phyloP scores from a whole-genome alignment of 108 stramenopile genomes.

The Cylindrotheca closterium region DNA sequence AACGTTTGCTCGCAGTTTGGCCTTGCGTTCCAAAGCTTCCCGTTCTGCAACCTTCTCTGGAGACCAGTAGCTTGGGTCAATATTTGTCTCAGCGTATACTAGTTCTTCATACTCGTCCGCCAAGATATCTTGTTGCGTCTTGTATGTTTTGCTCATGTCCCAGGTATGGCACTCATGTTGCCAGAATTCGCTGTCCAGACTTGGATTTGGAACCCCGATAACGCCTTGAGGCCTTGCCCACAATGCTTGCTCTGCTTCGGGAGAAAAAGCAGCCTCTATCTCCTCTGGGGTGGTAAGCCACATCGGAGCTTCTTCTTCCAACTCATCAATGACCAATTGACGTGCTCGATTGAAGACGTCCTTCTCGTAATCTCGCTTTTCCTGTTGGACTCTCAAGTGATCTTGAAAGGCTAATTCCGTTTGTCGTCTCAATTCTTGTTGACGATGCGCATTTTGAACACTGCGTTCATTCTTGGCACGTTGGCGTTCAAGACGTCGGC shows the following conservation, averaged over 20 bases:
- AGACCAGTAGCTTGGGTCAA: slow-evolving; percentile 70
- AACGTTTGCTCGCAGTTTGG: slow-evolving; percentile 73
- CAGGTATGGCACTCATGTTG: slow-evolving; percentile 75
- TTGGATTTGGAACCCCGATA: slow-evolving; percentile 72
- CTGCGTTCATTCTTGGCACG: slow-evolving; percentile 65
- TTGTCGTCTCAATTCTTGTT: slow-evolving; percentile 48
- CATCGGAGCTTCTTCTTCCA: slow-evolving; percentile 70
- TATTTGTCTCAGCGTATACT: slow-evolving; percentile 65
- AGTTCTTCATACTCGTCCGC: slow-evolving; percentile 61
- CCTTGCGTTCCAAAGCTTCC: slow-evolving; percentile 60
- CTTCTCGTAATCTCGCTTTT: slow-evolving; percentile 49
- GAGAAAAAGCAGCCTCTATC: slow-evolving; percentile 75
- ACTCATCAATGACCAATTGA: slow-evolving; percentile 67
- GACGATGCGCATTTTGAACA: slow-evolving; percentile 52
- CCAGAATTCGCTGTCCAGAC: slow-evolving; percentile 79
- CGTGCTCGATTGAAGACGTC: slow-evolving; percentile 51
- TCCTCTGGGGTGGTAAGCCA: slow-evolving; percentile 83
- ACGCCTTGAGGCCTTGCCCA: slow-evolving; percentile 69
- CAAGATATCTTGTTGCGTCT: slow-evolving; percentile 54
- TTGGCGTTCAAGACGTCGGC: slow-evolving; percentile 67
- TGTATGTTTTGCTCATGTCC: slow-evolving; percentile 67
- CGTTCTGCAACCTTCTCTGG: slow-evolving; percentile 50
- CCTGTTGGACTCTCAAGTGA: slow-evolving; percentile 58
- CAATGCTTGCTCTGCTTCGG: slow-evolving; percentile 59
- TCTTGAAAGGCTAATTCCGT: slow-evolving; percentile 54